phyloP scores from a whole-genome alignment of 306 rosid genomes.

The Dryas alaskensis region DNA sequence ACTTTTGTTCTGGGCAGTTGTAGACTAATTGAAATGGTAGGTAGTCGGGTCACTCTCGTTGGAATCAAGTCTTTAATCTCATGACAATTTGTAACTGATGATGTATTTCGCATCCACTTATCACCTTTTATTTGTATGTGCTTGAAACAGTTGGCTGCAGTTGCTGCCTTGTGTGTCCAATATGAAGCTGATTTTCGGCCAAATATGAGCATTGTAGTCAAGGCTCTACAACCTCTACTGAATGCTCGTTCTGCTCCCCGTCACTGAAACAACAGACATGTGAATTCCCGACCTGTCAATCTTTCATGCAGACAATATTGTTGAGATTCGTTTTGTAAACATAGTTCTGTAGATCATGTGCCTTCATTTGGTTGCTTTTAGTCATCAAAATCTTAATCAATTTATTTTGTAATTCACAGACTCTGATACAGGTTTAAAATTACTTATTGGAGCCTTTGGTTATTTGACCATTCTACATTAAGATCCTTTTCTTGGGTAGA shows the following conservation, averaged over 20 bases:
- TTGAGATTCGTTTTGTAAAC: constrained; percentile 19
- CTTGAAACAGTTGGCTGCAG: constrained; percentile 65
- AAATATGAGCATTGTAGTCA: constrained; percentile 71
- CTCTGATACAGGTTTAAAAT: constrained; percentile 18
- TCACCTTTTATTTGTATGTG: not conserved
- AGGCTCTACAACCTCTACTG: constrained; percentile 66
- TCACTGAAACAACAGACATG: constrained; percentile 35
- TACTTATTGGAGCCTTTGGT: not conserved
- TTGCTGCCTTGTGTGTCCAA: constrained; percentile 77
- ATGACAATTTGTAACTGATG: not conserved
- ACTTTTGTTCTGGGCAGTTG: not conserved
- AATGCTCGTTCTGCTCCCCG: constrained; percentile 44
- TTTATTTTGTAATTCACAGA: constrained; percentile 13
- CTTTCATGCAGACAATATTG: constrained; percentile 18
- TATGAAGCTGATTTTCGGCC: constrained; percentile 80
- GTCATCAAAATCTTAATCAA: not conserved
- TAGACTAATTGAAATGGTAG: not conserved
- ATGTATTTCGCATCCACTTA: not conserved
- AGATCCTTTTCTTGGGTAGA: not conserved
- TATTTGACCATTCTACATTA: not conserved
- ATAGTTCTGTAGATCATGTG: constrained; percentile 2
- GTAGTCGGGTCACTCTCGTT: not conserved
- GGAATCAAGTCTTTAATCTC: not conserved
- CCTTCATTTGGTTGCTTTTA: not conserved
- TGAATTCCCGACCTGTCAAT: constrained; percentile 32